A percentile compares a stretch with the other conserved stretches of the same genome.
Evolutionary conservation across 192 early-diverging fungal species (phyloP).

Genomic region (Geranomyces michiganensis): DNA sequence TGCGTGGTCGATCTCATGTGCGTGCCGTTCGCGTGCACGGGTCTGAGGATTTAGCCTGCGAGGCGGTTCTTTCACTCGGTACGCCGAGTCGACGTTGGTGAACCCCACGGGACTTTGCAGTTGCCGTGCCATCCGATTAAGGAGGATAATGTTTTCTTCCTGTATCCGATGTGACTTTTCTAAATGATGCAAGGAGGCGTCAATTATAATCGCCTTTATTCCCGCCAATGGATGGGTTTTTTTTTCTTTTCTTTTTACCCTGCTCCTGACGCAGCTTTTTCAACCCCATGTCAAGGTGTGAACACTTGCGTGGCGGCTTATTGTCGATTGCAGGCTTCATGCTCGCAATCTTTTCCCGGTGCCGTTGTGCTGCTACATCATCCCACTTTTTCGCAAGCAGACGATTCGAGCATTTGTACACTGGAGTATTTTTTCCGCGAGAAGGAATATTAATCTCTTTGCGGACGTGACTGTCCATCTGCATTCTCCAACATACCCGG

Average conservation of each 20-base stretch:
- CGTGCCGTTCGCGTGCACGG: constrained; percentile 29
- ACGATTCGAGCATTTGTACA: constrained; percentile 47
- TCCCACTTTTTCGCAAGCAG: constrained; percentile 58
- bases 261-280: constrained; percentile 42
- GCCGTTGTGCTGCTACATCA: constrained; percentile 42
- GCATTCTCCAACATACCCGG: neutral
- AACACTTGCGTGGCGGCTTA: constrained; percentile 36
- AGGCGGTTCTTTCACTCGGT: constrained; percentile 27
- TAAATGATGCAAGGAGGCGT: too few species aligned
- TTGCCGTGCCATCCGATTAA: constrained; percentile 52
- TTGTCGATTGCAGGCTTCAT: constrained; percentile 53
- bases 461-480: neutral
- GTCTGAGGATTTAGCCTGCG: constrained; percentile 38
- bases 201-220: too few species aligned
- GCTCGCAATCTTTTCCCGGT: constrained; percentile 50
- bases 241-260: too few species aligned
- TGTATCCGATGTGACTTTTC: constrained; percentile 44
- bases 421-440: too few species aligned
- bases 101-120: constrained; percentile 38
- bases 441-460: too few species aligned
- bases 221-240: too few species aligned
- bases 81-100: constrained; percentile 37
- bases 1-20: constrained; percentile 42
- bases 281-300: constrained; percentile 40
- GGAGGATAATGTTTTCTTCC: constrained; percentile 48